Percentiles rank a stretch among this genome's conserved stretches.
phyloP scores from a whole-genome alignment of 257 asterid genomes.

The Penstemon davidsonii region DNA sequence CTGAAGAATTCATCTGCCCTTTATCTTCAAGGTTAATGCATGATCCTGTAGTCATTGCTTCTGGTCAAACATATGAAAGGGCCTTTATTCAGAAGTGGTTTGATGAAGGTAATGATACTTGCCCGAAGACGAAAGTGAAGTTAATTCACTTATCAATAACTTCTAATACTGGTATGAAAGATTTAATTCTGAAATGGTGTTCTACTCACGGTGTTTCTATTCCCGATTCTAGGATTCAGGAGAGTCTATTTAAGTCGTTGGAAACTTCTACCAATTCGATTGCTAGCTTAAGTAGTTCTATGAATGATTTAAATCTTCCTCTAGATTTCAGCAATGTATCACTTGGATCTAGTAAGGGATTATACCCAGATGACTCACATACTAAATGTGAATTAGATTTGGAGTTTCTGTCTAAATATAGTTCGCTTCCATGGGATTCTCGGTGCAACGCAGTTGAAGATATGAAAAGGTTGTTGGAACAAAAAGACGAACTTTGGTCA shows the following conservation, averaged over 20 bases:
- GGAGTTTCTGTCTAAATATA: constrained; percentile 41
- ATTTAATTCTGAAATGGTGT: constrained; percentile 67
- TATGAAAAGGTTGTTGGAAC: constrained; percentile 40
- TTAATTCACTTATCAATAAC: constrained; percentile 51
- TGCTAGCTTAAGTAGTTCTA: constrained; percentile 68
- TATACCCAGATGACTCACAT: constrained; percentile 25
- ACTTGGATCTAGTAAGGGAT: constrained; percentile 42
- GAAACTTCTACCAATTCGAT: constrained; percentile 63
- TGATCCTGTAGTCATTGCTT: constrained; percentile 83
- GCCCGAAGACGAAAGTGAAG: constrained; percentile 64
- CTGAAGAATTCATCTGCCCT: constrained; percentile 76
- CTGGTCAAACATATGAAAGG: constrained; percentile 87
- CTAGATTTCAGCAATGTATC: constrained; percentile 60
- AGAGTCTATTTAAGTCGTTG: constrained; percentile 31
- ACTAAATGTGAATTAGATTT: constrained; percentile 34
- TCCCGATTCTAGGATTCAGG: constrained; percentile 48
- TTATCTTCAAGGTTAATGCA: constrained; percentile 72
- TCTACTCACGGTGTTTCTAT: constrained; percentile 36
- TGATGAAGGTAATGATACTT: constrained; percentile 65
- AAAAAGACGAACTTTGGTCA: constrained; percentile 35
- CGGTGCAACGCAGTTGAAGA: constrained; percentile 52
- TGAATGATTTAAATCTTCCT: constrained; percentile 61
- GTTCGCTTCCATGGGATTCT: constrained; percentile 70
- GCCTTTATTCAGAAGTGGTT: constrained; percentile 89
- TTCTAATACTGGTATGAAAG: constrained; percentile 60